A percentile compares a stretch with the other conserved stretches of the same genome.
These are phyloP conservation scores for Ophiostoma sp. DNA, from an alignment of 2,329 filamentous ascomycete genomes.

Conservation along the genomic window DNA sequence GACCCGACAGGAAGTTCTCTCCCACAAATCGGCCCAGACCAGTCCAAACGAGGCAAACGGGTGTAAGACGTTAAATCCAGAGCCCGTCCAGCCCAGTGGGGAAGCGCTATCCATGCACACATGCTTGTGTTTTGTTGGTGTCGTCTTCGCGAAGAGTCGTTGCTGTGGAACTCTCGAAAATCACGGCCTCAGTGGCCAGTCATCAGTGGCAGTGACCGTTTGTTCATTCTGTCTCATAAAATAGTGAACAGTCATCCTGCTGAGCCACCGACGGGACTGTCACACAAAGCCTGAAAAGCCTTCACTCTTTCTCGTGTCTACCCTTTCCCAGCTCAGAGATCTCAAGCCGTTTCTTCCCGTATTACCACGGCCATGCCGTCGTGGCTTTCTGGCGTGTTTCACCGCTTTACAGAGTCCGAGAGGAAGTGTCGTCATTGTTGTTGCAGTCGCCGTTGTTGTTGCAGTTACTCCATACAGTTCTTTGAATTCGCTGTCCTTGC, in stretches of 20 bases:
- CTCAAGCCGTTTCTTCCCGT: background rate
- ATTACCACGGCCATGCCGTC: constrained; percentile 1
- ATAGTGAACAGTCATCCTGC: background rate
- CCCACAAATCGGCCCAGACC: background rate
- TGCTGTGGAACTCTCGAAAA: background rate
- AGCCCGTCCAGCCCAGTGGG: background rate
- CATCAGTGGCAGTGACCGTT: background rate
- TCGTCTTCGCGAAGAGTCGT: background rate
- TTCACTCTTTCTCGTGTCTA: background rate
- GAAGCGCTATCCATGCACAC: background rate
- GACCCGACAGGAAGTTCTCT: background rate
- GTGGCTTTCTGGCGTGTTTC: background rate
- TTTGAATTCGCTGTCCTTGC: background rate
- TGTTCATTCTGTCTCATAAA: too few relatives aligned
- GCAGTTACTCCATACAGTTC: too few relatives aligned
- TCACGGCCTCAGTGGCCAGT: background rate
- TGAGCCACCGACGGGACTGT: background rate
- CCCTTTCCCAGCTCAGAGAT: background rate
- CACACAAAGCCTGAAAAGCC: background rate
- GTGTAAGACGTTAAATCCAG: background rate
- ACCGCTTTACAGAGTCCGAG: background rate
- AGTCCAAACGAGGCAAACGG: background rate
- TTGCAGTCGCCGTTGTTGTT: too few relatives aligned
- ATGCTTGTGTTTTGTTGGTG: background rate
- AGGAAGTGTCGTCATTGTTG: background rate